Base-by-base conservation (phyloP, 176 grass and related monocot species). In the Ampelocalamus luodianensis region DNA sequence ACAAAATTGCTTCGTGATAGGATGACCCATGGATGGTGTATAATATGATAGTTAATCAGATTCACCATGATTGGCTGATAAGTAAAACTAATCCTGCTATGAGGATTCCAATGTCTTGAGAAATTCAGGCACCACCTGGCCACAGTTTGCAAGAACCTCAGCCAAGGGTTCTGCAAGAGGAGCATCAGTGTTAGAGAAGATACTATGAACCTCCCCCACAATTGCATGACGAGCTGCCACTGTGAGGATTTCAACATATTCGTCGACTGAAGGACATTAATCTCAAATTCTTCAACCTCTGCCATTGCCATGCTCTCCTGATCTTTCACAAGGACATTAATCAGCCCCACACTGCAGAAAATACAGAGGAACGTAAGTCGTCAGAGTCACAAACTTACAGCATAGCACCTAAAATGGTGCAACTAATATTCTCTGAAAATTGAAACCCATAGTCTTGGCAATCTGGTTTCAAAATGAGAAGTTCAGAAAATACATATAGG, bases 251-350 rank as follows among this genome's bases (percentile, higher is more conserved):
- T 90, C 84, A 4, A 51, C 44, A 66, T 97, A 97, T 51, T 93
- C 92, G 2, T 94, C 84, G 0, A 91, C 38, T 49, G 92, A 86
- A 54, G 88, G 73, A 10, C 20, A 93, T 79, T 79, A 8, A 69
- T 91, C 64, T 93, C 84, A 71, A 97, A 97, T 77, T 86, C 87
- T n/a, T 86, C 86, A 7, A 91, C 3, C 23, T 77, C 77, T 69
- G 80, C 38, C 59, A 18, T 51, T 51, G 24, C 16, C 23, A 94
- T 40, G 88, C 71, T 91, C 55, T 94, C 86, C 40, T 56, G 13
- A 53, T 92, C 88, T 83, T 91, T 92, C 40, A 92, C 88, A 22
- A 80, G n/a, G 65, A 93, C 87, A 92, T 87, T 87, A 51, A 90
- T 82, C 49, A 76, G 77, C 74, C 91, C 88, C 63, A 89, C 71